Base-by-base conservation (phyloP, 2,329 filamentous ascomycete species). In the Sarocladiaceae sp. region DNA sequence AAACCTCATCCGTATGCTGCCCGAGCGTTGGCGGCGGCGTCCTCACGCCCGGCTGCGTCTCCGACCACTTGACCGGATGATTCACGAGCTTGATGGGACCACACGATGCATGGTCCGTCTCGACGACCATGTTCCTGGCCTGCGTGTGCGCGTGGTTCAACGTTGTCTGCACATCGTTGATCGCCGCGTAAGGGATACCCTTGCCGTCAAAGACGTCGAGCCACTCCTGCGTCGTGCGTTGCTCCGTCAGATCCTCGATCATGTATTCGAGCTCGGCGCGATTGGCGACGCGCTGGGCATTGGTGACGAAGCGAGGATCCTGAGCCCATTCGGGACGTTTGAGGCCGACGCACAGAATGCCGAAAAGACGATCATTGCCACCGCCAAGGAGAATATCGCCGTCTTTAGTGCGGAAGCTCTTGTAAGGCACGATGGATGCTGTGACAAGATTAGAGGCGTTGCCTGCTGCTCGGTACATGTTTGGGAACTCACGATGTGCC, bases 351-450 rank as follows among this genome's bases (percentile, higher is more conserved):
- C 80, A 83, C 9, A 88, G 63, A 16, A 83, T 71, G 13, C 74
- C 74, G 50, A 85, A 88, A 2, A 87, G 70, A 5, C 77, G 72
- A 56, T 86, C 80, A 53, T 88, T 88, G n/a, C 81, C 82, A 21
- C 83, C 83, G 4, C 83, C 83, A 37, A 86, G 72, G 16, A 88
- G 70, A 27, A 88, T 72, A 46, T 80, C 78, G n/a, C 82, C 80
- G 49, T 88, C 82, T 45, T 75, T 77, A 3, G 83, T 87, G 55
- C 79, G 74, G 62, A 87, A 98, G 1, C 88, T 88, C 55, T 84
- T 83, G 63, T 98, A 98, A 0, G 93, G 93, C 0, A 98, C 93
- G 59, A 98, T 97, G 0, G 88, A 95, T n/a, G 91, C 86, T 90
- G 44, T 11, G 33, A 18, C 3, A 27, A 23, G 31, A 35, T 40